phyloP scores from a whole-genome alignment of 2,329 filamentous ascomycete species.

The Trichoderma guizhouense region DNA sequence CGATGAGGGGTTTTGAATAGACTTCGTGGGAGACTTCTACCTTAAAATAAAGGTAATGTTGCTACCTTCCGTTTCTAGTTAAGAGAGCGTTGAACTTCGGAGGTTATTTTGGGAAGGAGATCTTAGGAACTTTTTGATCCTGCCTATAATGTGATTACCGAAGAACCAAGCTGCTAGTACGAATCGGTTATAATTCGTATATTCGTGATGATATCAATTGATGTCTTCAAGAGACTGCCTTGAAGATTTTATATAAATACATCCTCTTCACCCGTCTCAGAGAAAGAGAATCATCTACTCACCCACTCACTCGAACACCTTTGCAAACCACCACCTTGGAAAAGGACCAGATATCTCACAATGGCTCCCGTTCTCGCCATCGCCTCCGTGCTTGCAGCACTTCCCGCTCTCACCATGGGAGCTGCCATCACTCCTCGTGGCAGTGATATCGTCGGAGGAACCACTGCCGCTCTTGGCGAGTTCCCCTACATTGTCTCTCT shows the following conservation, averaged over 20 bases:
- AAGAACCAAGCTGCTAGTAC: not conserved
- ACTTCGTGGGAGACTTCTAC: not conserved
- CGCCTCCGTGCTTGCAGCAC: not conserved
- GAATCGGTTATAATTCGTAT: not conserved
- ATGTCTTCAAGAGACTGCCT: not conserved
- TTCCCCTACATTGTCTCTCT: not conserved
- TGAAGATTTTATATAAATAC: not conserved
- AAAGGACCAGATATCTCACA: not conserved
- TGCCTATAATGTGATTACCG: not conserved
- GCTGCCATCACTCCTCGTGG: not conserved
- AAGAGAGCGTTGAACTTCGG: not conserved
- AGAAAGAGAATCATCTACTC: not conserved
- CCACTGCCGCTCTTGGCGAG: not conserved
- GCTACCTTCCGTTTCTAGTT: not conserved
- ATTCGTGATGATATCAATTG: too few species aligned
- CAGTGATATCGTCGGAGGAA: not conserved
- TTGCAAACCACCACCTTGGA: not conserved
- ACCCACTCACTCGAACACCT: not conserved
- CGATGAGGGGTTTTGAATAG: not conserved
- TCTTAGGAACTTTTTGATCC: not conserved
- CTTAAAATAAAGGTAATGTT: not conserved
- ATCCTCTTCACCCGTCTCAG: not conserved
- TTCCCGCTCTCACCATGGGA: not conserved
- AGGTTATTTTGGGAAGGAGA: not conserved
- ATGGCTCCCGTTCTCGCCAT: not conserved